Percentiles rank a stretch among this genome's conserved stretches.
These are phyloP conservation scores for Fomitopsis palustris DNA, from an alignment of 1,284 basidiomycete genomes.

Conservation along the genomic window DNA sequence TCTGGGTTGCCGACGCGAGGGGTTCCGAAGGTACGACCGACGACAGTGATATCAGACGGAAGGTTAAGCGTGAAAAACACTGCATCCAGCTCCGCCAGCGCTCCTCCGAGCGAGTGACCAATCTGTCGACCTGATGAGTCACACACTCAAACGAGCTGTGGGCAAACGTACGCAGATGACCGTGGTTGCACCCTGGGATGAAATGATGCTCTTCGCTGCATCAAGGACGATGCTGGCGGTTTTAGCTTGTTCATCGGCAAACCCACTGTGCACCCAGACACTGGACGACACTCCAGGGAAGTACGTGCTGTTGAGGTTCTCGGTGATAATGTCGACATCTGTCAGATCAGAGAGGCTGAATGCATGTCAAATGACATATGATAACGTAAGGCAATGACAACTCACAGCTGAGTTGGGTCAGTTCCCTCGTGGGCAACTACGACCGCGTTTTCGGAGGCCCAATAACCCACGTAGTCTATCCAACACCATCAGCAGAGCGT, in stretches of 20 bases:
- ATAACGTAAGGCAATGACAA: neutral
- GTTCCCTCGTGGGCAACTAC: conserved; percentile 52
- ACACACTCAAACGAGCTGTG: no score
- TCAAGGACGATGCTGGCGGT: conserved; percentile 36
- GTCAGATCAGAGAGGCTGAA: conserved; percentile 42
- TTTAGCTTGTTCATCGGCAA: conserved; percentile 41
- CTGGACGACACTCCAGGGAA: conserved; percentile 43
- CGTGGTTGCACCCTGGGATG: conserved; percentile 27
- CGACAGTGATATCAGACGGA: conserved; percentile 30
- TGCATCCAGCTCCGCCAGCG: conserved; percentile 36
- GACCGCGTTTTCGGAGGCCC: conserved; percentile 41
- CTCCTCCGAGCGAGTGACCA: conserved; percentile 40
- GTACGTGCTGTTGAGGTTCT: conserved; percentile 34
- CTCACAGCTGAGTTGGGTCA: conserved; percentile 42
- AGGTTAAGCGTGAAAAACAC: conserved; percentile 35
- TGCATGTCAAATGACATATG: neutral
- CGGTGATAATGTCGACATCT: conserved; percentile 36
- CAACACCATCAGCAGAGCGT: neutral
- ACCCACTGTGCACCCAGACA: conserved; percentile 46
- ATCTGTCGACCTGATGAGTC: conserved; percentile 13
- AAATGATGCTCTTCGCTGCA: conserved; percentile 36
- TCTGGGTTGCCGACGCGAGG: conserved; percentile 36
- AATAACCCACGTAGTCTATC: conserved; percentile 44
- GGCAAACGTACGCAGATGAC: conserved; percentile 35
- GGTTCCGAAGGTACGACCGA: conserved; percentile 36